Base-by-base conservation (phyloP, 2,329 filamentous ascomycete genomes). In the Colletotrichum trifolii region DNA sequence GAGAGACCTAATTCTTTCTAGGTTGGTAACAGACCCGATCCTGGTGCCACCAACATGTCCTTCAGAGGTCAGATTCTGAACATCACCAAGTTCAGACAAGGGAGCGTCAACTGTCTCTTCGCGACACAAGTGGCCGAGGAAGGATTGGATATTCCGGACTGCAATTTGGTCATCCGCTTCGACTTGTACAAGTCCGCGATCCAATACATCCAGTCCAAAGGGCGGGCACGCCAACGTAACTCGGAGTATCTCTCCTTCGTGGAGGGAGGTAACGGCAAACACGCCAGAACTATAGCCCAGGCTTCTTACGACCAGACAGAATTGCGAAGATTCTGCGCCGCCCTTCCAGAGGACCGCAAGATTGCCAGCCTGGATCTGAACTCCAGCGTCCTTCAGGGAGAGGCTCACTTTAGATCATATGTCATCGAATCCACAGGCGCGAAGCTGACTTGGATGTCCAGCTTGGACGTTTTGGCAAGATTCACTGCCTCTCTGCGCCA, bases 151-250 rank as follows among this genome's bases (percentile, higher is more conserved):
- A 85, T 91, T 52, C 88, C 89, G 0, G 87, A 89, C 60, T 91
- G 89, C 74, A 90, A 91, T 68, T 74, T 90, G 1, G 81, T 91
- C 36, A 82, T 91, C 64, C 79, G 94, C 2, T 99, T 97, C 72
- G 93, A 98, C 73, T 85, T 97, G 2, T 97, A 94, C 77, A 84
- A 85, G 10, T 97, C 95, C 0, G 89, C 97, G 76, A 98, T 98
- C 56, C 92, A 97, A 73, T 98, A 97, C 73, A 89, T 98, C 17
- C 96, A 99, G 75, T 97, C 94, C 12, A 87, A 93, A 67, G 96
- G 96, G 0, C 87, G 96, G 58, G 96, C 96, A 11, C 87, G 96
- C 43, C 91, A 93, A 71, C 76, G 79, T 1, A 85, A 90, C 59
- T 98, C 96, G 0, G 89, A 86, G 68, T 97, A 95, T 75, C 85